Base-by-base conservation (phyloP, 495 filamentous ascomycete genomes). In the Hyaloscypha finlandica region DNA sequence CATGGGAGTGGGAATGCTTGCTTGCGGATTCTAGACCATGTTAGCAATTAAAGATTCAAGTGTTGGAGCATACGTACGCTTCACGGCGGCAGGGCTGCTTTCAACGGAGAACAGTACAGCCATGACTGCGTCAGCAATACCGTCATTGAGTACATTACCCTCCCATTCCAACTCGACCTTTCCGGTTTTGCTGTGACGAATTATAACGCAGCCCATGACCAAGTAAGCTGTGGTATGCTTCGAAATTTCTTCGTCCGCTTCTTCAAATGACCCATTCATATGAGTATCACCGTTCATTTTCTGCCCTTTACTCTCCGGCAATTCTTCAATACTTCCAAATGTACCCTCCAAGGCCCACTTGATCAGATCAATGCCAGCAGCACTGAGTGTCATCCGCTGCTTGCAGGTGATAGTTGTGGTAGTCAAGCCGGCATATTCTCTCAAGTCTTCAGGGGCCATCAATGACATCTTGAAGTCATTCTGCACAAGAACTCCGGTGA, bases 121-220 rank as follows among this genome's bases (percentile, higher is more conserved):
- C 81, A 97, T 89, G 19, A 97, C 91, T 12, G 95, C 92, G 78
- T 99, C 95, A 8, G 96, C 95, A 70, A 99, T 95, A 35, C 94
- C 92, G 70, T 99, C 95, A 73, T 98, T 99, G 70, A 97, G 87
- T 85, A 96, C 90, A 74, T 97, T 99, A 33, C 94, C 95, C 72
- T 97, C 95, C 95, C 95, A 99, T 74, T 97, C 93, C 1, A 97
- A 78, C 72, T 94, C 93, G 8, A 99, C 85, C 72, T 94, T 90
- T 29, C 93, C 89, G 64, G 83, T 86, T 55, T 75, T 80, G 32
- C 86, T 79, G 73, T 91, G 90, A 52, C 88, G 85, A 25, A 97
- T 87, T 22, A 84, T 85, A 16, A 97, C 87, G 75, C 92, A 95
- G 64, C 92, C 94, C 95, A 99, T 97, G 71, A 99, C 86, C 16